These are phyloP conservation scores for Fusarium newnesense DNA, from an alignment of 2,329 filamentous ascomycete species.

Conservation along the genomic window DNA sequence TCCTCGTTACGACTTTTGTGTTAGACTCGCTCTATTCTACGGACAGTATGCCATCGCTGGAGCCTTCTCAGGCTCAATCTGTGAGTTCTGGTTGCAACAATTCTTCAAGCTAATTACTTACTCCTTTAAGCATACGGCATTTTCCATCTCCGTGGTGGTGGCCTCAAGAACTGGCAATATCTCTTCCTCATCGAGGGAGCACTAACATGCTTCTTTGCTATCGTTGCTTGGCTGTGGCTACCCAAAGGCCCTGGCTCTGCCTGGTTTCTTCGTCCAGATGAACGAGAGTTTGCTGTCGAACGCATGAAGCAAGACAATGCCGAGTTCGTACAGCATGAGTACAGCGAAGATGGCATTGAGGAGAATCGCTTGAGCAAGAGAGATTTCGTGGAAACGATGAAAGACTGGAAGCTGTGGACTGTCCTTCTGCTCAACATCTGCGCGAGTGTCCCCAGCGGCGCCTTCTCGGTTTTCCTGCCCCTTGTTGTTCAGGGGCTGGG, in stretches of 20 bases:
- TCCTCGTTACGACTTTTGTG: slow-evolving; percentile 40
- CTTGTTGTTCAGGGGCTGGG: slow-evolving; percentile 43
- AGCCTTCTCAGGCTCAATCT: slow-evolving; percentile 44
- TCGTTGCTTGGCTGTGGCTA: slow-evolving; percentile 42
- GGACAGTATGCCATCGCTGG: slow-evolving; percentile 44
- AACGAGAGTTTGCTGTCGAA: slow-evolving; percentile 36
- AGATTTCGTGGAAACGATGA: slow-evolving; percentile 42
- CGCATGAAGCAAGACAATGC: slow-evolving; percentile 40
- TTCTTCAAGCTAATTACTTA: slow-evolving; percentile 1
- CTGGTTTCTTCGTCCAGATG: slow-evolving; percentile 40
- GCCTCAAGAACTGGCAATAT: slow-evolving; percentile 71
- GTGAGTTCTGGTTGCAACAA: slow-evolving; percentile 15
- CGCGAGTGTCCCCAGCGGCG: slow-evolving; percentile 43
- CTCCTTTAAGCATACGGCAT: slow-evolving; percentile 40
- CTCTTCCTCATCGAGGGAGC: slow-evolving; percentile 76
- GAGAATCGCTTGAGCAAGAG: slow-evolving; percentile 37
- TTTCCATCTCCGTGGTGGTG: slow-evolving; percentile 39
- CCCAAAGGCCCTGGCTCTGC: slow-evolving; percentile 41
- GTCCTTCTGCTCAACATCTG: slow-evolving; percentile 42
- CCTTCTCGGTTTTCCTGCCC: slow-evolving; percentile 43
- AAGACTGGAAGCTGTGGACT: slow-evolving; percentile 44
- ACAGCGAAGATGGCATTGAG: slow-evolving; percentile 41
- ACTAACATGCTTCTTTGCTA: slow-evolving; percentile 46
- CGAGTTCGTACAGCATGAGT: slow-evolving; percentile 41
- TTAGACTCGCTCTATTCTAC: slow-evolving; percentile 44